A percentile compares a stretch with the other conserved stretches of the same genome.
Evolutionary conservation across 169 alveolate genomes (phyloP).

Genomic region (Babesia sp.): DNA sequence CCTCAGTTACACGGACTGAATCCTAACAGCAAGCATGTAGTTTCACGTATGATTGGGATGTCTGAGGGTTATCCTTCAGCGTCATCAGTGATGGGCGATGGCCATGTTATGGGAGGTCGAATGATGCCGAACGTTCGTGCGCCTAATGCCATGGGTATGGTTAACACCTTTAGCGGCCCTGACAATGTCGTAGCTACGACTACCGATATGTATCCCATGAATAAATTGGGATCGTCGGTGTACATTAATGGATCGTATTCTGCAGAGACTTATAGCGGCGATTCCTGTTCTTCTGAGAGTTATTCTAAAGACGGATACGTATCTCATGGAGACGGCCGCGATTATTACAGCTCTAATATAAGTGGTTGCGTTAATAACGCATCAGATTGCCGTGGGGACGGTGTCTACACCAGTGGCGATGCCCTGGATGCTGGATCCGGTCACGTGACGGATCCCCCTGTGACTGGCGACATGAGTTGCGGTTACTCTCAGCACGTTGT

Average conservation of each 20-base stretch:
- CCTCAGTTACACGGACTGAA: not conserved
- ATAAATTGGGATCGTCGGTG: not conserved
- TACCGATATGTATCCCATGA: not conserved
- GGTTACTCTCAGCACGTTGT: conserved; percentile 19
- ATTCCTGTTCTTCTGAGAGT: conserved; percentile 11
- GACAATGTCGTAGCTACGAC: not conserved
- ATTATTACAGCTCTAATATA: not conserved
- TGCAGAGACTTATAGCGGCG: conserved; percentile 23
- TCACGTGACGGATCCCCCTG: not conserved
- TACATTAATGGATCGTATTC: conserved; percentile 6
- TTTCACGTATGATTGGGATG: not conserved
- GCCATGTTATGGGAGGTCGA: not conserved
- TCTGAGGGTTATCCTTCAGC: conserved; percentile 5
- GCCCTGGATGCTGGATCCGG: not conserved
- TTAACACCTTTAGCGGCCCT: too few relatives aligned
- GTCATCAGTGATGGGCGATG: not conserved
- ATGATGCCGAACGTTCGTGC: too few relatives aligned
- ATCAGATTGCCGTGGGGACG: not conserved
- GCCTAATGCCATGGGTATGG: too few relatives aligned
- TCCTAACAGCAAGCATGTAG: not conserved
- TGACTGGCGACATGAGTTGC: not conserved
- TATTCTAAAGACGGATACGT: not conserved
- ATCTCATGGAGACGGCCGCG: not conserved
- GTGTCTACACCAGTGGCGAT: not conserved
- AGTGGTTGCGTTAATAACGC: not conserved